These are phyloP conservation scores for Fusarium dlaminii DNA, from an alignment of 2,329 filamentous ascomycete genomes.

Conservation along the genomic window DNA sequence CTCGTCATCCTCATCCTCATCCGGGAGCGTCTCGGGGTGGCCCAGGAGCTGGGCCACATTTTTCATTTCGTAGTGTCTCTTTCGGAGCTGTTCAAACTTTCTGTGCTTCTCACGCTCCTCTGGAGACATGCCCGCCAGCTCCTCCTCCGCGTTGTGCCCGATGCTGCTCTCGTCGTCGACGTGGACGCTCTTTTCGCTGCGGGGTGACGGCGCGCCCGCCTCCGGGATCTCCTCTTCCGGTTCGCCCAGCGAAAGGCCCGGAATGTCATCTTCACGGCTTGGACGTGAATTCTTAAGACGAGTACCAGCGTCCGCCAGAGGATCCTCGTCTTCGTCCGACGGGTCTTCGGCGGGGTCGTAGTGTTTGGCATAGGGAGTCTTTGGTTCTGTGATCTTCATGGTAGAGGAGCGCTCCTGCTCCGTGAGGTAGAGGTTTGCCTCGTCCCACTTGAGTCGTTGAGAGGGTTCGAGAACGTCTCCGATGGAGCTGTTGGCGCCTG, in stretches of 20 bases:
- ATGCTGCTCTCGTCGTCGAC: slow-evolving; percentile 73
- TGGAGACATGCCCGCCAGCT: slow-evolving; percentile 62
- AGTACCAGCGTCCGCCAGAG: slow-evolving; percentile 44
- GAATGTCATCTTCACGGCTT: slow-evolving; percentile 78
- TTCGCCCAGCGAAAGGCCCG: slow-evolving; percentile 90
- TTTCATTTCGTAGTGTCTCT: slow-evolving; percentile 99
- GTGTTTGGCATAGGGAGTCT: slow-evolving; percentile 93
- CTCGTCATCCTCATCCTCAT: slow-evolving; percentile 66
- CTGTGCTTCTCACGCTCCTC: slow-evolving; percentile 92
- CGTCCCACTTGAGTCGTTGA: slow-evolving; percentile 95
- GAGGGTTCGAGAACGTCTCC: slow-evolving; percentile 60
- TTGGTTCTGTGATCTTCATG: slow-evolving; percentile 99
- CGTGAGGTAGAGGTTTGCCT: slow-evolving; percentile 95
- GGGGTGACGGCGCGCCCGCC: slow-evolving; percentile 48
- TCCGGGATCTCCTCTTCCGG: slow-evolving; percentile 78
- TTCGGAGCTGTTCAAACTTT: slow-evolving; percentile 89
- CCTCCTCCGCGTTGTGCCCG: slow-evolving; percentile 67
- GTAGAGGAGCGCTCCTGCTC: slow-evolving; percentile 95
- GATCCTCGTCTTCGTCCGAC: slow-evolving; percentile 73
- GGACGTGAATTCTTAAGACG: slow-evolving; percentile 50
- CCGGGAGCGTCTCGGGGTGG: slow-evolving; percentile 73
- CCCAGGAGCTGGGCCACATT: slow-evolving; percentile 89
- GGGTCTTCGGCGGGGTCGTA: slow-evolving; percentile 92
- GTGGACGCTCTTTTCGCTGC: slow-evolving; percentile 76
- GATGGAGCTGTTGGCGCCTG: slow-evolving; percentile 56